Evolutionary conservation across 2,329 filamentous ascomycete genomes (phyloP), one percentile per base, ranked within the genome.

Genomic region (Saccharata proteae): DNA sequence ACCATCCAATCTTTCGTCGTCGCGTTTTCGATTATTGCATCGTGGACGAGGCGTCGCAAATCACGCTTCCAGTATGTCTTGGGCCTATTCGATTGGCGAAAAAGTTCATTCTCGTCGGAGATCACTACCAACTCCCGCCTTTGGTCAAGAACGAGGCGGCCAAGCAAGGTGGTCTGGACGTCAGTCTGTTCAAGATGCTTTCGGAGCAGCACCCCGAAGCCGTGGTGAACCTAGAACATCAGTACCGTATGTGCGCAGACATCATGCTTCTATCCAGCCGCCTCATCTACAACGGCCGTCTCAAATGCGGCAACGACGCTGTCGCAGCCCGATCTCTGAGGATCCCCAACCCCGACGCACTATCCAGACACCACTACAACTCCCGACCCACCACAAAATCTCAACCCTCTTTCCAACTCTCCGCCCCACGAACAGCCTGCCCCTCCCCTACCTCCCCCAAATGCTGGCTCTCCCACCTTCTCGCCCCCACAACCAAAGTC

Each of bases 171-270:
- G 90, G 90, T 1, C 65, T 98, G 4, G 90, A 98, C 52, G 71
- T 94, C 26, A 93, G 83, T 51, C 65, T 98, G 30, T 98, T 98
- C 68, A 93, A 93, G 52, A 68, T 90, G 3, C 70, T 98, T 9
- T 94, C 85, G 1, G 90, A 96, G 47, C 70, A 72, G 1, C 86
- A 96, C 40, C 86, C 90, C 0, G 64, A 74, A 27, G 85, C 85
- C 1, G 86, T 98, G 2, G 83, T 92, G 39, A 93, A 81, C 40
- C 70, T 98, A 2, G 85, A 90, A 46, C 85, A 94, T 47, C 90
- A 98, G 52, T 98, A 98, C 51, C 83, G 90, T 38, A 98, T 98
- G 90, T 93, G 84, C 46, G 81, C 90, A 43, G 90, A 98, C 39
- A 81, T 98, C 38, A 96, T 96, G 88, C 70, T 78, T 2, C 69